These are phyloP conservation scores for Pestalotiopsis sp. DNA, from an alignment of 2,329 filamentous ascomycete species.

Conservation along the genomic window DNA sequence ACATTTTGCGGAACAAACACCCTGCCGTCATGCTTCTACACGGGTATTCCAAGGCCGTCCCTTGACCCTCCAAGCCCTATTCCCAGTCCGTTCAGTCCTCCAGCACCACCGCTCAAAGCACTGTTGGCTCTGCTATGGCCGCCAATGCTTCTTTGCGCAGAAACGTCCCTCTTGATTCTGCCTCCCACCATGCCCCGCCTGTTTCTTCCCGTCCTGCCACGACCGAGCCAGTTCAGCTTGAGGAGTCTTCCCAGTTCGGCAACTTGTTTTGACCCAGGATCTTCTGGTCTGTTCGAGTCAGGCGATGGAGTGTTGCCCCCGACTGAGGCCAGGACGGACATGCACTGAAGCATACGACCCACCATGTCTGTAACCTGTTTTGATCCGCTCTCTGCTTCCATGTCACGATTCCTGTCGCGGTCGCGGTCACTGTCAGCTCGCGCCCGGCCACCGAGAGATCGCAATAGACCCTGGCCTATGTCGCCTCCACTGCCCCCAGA, in stretches of 20 bases:
- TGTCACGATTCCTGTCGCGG: conserved; percentile 44
- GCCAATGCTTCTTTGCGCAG: conserved; percentile 15
- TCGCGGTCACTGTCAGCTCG: conserved; percentile 25
- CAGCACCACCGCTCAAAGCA: conserved; percentile 14
- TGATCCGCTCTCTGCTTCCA: conserved; percentile 64
- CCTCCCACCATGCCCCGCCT: conserved; percentile 85
- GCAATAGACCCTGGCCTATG: conserved; percentile 43
- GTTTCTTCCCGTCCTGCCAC: conserved; percentile 87
- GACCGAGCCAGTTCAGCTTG: conserved; percentile 95
- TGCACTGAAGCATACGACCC: conserved; percentile 92
- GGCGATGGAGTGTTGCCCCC: conserved; percentile 35
- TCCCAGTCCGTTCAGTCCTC: conserved; percentile 9
- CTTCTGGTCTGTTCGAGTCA: conserved; percentile 34
- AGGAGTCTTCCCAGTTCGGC: conserved; percentile 83
- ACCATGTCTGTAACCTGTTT: conserved; percentile 92
- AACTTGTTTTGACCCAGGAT: conserved; percentile 77
- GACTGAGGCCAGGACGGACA: conserved; percentile 84
- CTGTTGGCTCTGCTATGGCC: conserved; percentile 2
- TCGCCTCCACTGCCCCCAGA: conserved; percentile 46
- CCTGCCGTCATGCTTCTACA: conserved; percentile 13
- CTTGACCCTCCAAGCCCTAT: conserved; percentile 16
- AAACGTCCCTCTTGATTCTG: conserved; percentile 48
- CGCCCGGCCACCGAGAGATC: conserved; percentile 51
- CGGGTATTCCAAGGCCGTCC: conserved; percentile 29
- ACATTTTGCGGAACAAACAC: background rate